Conservation (phyloP, 2,329 filamentous ascomycete species). For the Diaporthe vexans region DNA sequence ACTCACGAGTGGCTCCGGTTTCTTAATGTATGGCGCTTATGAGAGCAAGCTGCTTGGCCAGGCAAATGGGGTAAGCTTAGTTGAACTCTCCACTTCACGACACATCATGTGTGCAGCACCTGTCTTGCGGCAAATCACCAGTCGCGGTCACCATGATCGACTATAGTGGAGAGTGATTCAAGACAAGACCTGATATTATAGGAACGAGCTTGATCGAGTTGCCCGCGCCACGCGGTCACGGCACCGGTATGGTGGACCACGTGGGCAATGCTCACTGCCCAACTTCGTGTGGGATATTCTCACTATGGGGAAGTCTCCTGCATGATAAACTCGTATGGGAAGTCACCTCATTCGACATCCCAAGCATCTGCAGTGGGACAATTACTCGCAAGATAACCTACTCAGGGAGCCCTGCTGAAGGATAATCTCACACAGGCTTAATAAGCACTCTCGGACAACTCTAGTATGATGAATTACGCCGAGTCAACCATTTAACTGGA, state of each 20-base stretch:
- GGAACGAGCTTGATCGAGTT: neutral
- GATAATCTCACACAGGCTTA: too few relatives aligned
- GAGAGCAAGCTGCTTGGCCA: constrained; percentile 39
- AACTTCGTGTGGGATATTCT: too few relatives aligned
- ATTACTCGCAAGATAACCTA: neutral
- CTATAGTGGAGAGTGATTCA: neutral
- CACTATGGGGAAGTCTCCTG: too few relatives aligned
- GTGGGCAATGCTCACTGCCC: neutral
- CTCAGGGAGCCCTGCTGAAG: neutral
- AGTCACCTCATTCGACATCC: neutral
- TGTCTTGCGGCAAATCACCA: neutral
- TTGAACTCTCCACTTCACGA: constrained; percentile 38
- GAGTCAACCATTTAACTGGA: neutral
- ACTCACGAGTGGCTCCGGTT: constrained; percentile 24
- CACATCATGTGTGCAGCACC: constrained; percentile 29
- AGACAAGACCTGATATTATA: neutral
- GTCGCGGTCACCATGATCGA: neutral
- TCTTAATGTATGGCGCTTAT: constrained; percentile 38
- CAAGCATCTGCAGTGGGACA: neutral
- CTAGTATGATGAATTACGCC: neutral
- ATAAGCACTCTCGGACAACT: too few relatives aligned
- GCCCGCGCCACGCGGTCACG: neutral
- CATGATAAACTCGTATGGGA: too few relatives aligned
- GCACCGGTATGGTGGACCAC: neutral
- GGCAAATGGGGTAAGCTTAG: constrained; percentile 34